Percentiles rank a stretch among this genome's conserved stretches.
Evolutionary conservation across 371 early-diverging fungal genomes (phyloP).

Genomic region (Nosema granulosis): DNA sequence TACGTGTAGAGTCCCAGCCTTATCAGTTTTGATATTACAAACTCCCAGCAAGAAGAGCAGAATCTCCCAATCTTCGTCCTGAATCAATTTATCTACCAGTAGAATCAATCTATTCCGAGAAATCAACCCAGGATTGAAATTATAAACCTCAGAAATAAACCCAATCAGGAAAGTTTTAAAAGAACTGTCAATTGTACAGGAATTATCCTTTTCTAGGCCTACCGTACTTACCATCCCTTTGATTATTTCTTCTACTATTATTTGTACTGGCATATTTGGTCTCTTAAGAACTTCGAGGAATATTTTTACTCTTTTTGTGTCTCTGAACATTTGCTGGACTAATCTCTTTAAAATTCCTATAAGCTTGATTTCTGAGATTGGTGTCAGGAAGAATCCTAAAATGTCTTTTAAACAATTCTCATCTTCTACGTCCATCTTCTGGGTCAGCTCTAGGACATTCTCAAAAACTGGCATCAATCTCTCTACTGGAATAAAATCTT

Average conservation of each 20-base stretch:
- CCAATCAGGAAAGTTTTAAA: too few species aligned
- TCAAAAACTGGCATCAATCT: too few species aligned
- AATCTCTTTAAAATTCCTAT: too few species aligned
- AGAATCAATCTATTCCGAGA: not conserved
- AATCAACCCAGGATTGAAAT: not conserved
- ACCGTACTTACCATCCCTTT: not conserved
- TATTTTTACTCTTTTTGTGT: not conserved
- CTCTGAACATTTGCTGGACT: not conserved
- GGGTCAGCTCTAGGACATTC: too few species aligned
- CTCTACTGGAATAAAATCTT: too few species aligned
- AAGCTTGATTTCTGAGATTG: not conserved
- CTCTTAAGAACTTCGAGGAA: not conserved
- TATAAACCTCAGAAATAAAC: not conserved
- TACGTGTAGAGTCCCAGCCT: conserved; percentile 18
- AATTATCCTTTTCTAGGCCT: not conserved
- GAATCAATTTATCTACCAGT: not conserved
- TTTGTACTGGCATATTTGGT: not conserved
- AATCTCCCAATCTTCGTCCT: not conserved
- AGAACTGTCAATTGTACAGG: too few species aligned
- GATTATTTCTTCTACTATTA: not conserved
- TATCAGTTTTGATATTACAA: conserved; percentile 19
- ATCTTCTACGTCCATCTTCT: too few species aligned
- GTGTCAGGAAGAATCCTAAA: too few species aligned
- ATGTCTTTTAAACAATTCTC: too few species aligned
- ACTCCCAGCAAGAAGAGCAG: conserved; percentile 17